A percentile compares a stretch with the other conserved stretches of the same genome.
phyloP scores from a whole-genome alignment of 78 protist genomes.

The Anaeramoeba flamelloides region DNA sequence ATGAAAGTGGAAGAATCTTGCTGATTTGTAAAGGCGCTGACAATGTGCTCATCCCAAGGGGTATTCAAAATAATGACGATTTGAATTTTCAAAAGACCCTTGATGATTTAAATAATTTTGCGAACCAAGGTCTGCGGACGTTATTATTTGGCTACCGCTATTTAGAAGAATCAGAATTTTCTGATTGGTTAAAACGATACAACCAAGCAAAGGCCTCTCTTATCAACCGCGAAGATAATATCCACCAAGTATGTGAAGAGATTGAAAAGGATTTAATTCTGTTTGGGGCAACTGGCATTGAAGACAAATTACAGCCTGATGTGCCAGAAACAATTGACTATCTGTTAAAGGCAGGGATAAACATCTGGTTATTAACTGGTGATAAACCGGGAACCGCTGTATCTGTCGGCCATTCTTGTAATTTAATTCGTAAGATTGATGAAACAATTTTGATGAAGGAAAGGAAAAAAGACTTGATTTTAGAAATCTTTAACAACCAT shows the following conservation, averaged over 20 bases:
- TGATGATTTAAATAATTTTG: not conserved
- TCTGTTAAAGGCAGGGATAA: not conserved
- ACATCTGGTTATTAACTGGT: not conserved
- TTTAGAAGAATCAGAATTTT: not conserved
- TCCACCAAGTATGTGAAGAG: not conserved
- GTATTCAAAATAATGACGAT: not conserved
- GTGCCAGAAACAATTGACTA: not conserved
- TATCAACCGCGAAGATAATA: not conserved
- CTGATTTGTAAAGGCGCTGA: not conserved
- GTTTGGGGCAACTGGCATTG: not conserved
- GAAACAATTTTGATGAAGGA: not conserved
- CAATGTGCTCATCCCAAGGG: not conserved
- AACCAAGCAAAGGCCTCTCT: not conserved
- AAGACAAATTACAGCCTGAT: not conserved
- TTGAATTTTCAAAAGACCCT: not conserved
- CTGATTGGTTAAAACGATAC: not conserved
- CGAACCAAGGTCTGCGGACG: not conserved
- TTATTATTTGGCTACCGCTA: not conserved
- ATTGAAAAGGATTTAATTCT: not conserved
- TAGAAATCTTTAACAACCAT: not conserved
- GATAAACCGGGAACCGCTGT: not conserved
- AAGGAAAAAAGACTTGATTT: not conserved
- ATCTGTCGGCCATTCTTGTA: not conserved
- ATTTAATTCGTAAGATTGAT: not conserved
- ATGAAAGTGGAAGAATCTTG: not conserved